Conservation (phyloP, 208 protist species). For the Acanthamoeba culbertsoni region DNA sequence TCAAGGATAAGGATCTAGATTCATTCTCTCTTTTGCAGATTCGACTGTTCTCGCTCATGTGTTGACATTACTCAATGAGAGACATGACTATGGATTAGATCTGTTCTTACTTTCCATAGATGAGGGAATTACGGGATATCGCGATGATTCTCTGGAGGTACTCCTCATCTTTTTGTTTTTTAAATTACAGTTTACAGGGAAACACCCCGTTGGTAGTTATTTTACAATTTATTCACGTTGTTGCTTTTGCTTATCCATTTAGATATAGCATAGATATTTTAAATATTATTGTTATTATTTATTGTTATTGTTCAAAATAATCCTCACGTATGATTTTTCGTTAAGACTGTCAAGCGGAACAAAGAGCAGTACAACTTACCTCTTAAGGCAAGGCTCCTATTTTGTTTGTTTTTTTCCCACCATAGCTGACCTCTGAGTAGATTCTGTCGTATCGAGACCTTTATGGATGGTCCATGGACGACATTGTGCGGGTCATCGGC, state of each 20-base stretch:
- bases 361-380: constrained; percentile 90
- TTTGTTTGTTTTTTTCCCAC: constrained; percentile 92
- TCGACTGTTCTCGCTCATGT: constrained; percentile 96
- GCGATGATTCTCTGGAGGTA: constrained; percentile 95
- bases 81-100: constrained; percentile 91
- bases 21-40: constrained; percentile 77
- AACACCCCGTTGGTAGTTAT: too few species aligned
- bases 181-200: neutral
- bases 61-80: constrained; percentile 90
- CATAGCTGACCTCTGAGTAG: constrained; percentile 61
- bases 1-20: neutral
- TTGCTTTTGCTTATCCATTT: neutral
- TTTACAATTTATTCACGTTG: neutral
- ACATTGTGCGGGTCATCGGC: constrained; percentile 92
- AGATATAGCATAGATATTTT: too few species aligned
- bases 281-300: too few species aligned
- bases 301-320: too few species aligned
- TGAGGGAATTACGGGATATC: constrained; percentile 94
- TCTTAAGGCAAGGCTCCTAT: too few species aligned
- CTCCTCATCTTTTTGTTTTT: neutral
- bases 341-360: constrained; percentile 92
- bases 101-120: constrained; percentile 95
- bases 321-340: too few species aligned
- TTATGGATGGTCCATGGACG: constrained; percentile 98
- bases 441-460: constrained; percentile 95